These are phyloP conservation scores for Neohortaea acidophila DNA, from an alignment of 495 filamentous ascomycete species.

Conservation along the genomic window DNA sequence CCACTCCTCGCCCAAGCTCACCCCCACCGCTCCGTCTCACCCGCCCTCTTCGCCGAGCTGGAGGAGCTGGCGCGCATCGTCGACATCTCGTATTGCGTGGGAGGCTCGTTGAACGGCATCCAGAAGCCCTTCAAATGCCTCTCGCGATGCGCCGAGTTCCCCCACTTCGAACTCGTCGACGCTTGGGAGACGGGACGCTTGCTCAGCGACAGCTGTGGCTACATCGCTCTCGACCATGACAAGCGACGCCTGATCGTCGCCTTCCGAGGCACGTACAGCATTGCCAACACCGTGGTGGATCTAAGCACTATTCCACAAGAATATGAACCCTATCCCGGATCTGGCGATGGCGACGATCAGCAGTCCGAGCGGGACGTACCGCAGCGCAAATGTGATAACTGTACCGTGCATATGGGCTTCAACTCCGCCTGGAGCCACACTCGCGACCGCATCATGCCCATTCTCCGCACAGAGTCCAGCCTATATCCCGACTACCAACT, in stretches of 20 bases:
- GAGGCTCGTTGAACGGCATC: constrained; percentile 55
- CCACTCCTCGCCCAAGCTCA: constrained; percentile 13
- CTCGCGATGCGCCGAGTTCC: constrained; percentile 69
- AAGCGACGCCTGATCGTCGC: constrained; percentile 63
- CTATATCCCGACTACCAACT: constrained; percentile 56
- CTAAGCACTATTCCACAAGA: constrained; percentile 75
- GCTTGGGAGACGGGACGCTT: constrained; percentile 85
- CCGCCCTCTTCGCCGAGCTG: constrained; percentile 58
- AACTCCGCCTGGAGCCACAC: constrained; percentile 66
- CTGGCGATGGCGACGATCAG: constrained; percentile 30
- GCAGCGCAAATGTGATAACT: constrained; percentile 45
- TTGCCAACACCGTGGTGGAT: constrained; percentile 80
- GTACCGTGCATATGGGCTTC: constrained; percentile 87
- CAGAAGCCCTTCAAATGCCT: constrained; percentile 67
- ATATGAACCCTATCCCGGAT: constrained; percentile 79
- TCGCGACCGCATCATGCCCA: constrained; percentile 44
- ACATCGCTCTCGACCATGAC: constrained; percentile 69
- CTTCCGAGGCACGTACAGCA: constrained; percentile 86
- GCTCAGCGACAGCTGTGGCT: constrained; percentile 84
- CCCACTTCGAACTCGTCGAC: constrained; percentile 58
- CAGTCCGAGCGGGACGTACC: neutral
- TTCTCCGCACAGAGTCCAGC: constrained; percentile 37
- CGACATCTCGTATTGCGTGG: constrained; percentile 90
- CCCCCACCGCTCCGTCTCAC: constrained; percentile 37
- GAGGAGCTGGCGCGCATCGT: constrained; percentile 78